phyloP scores from a whole-genome alignment of 1,284 basidiomycete genomes.

The Fomitopsis betulina region DNA sequence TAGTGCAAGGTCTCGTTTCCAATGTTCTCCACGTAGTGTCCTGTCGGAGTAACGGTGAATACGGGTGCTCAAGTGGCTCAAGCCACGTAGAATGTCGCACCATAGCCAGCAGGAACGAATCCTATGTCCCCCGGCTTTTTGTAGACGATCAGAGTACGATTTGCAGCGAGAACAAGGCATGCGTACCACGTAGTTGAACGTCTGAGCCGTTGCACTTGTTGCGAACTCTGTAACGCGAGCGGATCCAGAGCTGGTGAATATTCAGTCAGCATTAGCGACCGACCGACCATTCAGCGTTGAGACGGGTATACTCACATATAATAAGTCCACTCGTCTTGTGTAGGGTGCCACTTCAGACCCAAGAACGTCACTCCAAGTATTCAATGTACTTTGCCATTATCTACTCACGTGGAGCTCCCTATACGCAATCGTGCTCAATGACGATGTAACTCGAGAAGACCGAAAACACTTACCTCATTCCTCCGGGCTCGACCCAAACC shows the following conservation, averaged over 20 bases:
- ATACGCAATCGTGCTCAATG: neutral
- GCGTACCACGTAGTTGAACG: constrained; percentile 60
- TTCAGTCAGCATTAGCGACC: neutral
- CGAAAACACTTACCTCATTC: constrained; percentile 33
- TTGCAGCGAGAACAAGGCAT: neutral
- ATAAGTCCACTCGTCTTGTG: constrained; percentile 64
- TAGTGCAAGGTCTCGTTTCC: constrained; percentile 60
- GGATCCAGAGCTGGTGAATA: constrained; percentile 41
- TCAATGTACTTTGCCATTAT: neutral
- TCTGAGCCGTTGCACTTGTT: constrained; percentile 53
- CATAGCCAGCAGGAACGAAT: constrained; percentile 55
- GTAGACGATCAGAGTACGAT: neutral
- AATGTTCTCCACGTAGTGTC: constrained; percentile 68
- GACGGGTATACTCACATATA: constrained; percentile 31
- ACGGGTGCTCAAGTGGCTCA: too few species aligned
- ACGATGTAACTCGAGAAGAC: neutral
- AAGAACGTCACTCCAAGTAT: neutral
- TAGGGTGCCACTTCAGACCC: constrained; percentile 66
- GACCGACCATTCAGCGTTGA: neutral
- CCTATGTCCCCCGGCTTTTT: constrained; percentile 58
- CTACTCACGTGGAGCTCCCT: constrained; percentile 27
- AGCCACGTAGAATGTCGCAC: constrained; percentile 21
- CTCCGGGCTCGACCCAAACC: constrained; percentile 64
- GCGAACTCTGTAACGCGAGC: constrained; percentile 66
- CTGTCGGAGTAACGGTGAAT: constrained; percentile 19